phyloP scores from a whole-genome alignment of 2,329 filamentous ascomycete species.

The Botryosphaeria dothidea region DNA sequence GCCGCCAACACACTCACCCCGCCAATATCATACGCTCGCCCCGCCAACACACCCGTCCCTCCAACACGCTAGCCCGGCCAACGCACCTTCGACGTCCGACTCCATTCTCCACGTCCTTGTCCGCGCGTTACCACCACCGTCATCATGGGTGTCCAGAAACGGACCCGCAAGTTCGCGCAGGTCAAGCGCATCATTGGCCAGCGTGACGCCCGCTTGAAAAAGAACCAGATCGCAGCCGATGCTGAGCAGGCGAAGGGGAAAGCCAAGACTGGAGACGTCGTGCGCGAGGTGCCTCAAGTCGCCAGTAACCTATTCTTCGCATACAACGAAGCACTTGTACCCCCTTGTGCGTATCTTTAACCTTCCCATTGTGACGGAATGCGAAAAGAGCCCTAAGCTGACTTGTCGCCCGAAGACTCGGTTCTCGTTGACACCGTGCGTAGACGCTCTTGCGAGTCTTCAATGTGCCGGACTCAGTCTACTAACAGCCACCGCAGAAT shows the following conservation, averaged over 20 bases:
- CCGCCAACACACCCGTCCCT: background rate
- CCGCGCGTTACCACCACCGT: conserved; percentile 16
- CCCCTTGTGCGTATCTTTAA: too few species aligned
- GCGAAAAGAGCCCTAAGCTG: too few species aligned
- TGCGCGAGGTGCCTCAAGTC: conserved; percentile 78
- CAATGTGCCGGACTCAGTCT: too few species aligned
- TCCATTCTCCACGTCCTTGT: background rate
- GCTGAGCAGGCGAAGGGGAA: conserved; percentile 55
- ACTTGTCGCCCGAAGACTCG: too few species aligned
- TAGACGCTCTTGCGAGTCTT: too few species aligned
- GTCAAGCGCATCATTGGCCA: conserved; percentile 83
- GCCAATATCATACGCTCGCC: background rate
- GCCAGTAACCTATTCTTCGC: conserved; percentile 58
- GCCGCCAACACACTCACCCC: background rate
- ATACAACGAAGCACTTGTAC: conserved; percentile 77
- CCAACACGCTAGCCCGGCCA: background rate
- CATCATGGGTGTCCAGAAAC: conserved; percentile 83
- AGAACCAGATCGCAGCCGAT: conserved; percentile 72
- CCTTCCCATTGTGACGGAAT: too few species aligned
- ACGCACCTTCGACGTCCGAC: background rate
- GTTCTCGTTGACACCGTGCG: too few species aligned
- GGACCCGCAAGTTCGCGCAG: conserved; percentile 83
- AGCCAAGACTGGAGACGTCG: conserved; percentile 59
- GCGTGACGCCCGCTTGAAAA: conserved; percentile 77
- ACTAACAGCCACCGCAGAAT: too few species aligned